These are phyloP conservation scores for Kwoniella sp. DNA, from an alignment of 768 basidiomycete genomes.

Conservation along the genomic window DNA sequence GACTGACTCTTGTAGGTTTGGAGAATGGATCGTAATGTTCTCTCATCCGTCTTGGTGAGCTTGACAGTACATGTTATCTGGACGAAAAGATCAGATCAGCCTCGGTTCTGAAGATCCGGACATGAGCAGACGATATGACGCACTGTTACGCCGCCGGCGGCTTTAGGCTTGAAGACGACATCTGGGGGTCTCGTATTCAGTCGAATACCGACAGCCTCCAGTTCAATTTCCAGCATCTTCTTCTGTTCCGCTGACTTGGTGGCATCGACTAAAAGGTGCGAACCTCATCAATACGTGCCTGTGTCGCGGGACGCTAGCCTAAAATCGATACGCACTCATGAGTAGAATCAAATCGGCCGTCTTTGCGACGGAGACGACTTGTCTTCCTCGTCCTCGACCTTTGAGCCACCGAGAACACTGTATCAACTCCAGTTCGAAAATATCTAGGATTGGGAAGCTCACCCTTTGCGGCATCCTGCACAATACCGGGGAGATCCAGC, in stretches of 20 bases:
- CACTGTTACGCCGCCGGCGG: constrained; percentile 87
- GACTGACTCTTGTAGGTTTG: constrained; percentile 78
- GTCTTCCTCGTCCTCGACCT: constrained; percentile 87
- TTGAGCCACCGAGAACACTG: background rate
- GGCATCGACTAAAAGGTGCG: constrained; percentile 48
- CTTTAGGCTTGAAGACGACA: constrained; percentile 88
- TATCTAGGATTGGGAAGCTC: constrained; percentile 5
- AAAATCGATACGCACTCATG: constrained; percentile 47
- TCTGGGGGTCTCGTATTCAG: constrained; percentile 89
- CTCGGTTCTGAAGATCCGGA: no score
- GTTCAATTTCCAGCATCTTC: constrained; percentile 80
- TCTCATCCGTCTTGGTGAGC: constrained; percentile 90
- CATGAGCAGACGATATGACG: constrained; percentile 20
- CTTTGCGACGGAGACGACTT: constrained; percentile 89
- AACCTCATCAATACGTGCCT: no score
- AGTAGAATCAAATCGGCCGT: constrained; percentile 86
- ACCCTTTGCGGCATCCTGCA: constrained; percentile 60
- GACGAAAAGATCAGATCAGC: constrained; percentile 6
- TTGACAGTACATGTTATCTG: constrained; percentile 89
- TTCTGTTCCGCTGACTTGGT: constrained; percentile 74
- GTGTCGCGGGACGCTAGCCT: background rate
- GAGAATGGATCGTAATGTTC: constrained; percentile 88
- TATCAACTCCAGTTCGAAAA: background rate
- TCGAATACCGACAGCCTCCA: constrained; percentile 95
- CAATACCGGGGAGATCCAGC: constrained; percentile 92